Base-by-base conservation (phyloP, 805 yeast species). In the Monosporozyma aquatica region DNA sequence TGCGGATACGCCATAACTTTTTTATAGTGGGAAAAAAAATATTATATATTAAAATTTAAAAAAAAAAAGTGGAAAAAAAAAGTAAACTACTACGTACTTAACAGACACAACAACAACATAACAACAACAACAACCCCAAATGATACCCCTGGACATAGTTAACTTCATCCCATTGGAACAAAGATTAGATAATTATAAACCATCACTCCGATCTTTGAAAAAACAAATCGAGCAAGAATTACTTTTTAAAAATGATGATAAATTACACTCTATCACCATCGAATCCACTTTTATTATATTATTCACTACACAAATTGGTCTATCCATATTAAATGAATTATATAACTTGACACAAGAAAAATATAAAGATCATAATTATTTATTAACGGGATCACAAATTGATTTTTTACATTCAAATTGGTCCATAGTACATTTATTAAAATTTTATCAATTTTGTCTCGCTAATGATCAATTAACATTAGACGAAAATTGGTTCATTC, bases 281-380 rank as follows among this genome's bases (percentile, higher is more conserved):
- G 54, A 53, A 42, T 40, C 49, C 18, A 24, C 49, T 8, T 23
- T 48, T 8, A 30, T 56, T 14, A 46, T 49, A 9, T 41, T 56
- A 2, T 50, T 55, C 29, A 49, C 55, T 7, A 58, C 64, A 6
- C 43, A 38, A 29, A 28, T 58, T 3, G 64, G 64, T 6, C 38
- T 37, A 3, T 50, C 57, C 10, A 37, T 53, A 13, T 25, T 54
- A 33, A 36, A 47, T 5, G 39, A 36, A 26, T 40, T 41, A 21
- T 17, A 36, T 21, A 33, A 43, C n/a, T 21, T 32, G 15, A 29
- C 34, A 15, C 8, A 23, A 6, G 28, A 21, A 11, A 15, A 29
- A 29, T 29, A 15, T 29, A 6, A 13, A 13, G 30, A n/a, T n/a
- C n/a, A n/a, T n/a, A n/a, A 28, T n/a, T 9, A 5, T 28, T 13